Evolutionary conservation across 495 filamentous ascomycete genomes (phyloP).

Genomic region (Podospora pseudoanserina): DNA sequence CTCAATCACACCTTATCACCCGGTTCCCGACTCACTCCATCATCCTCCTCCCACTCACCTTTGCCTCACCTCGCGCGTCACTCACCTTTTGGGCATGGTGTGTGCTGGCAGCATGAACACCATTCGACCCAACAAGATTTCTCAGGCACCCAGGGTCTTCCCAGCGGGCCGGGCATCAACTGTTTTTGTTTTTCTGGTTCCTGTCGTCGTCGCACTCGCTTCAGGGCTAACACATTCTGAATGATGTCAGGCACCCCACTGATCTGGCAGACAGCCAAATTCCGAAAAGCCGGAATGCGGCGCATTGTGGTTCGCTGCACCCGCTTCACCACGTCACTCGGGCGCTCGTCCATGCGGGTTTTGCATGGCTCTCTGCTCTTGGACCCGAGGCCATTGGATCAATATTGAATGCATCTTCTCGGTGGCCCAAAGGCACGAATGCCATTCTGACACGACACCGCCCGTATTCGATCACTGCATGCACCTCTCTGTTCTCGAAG

Average conservation of each 20-base stretch:
- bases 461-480: conserved; percentile 12
- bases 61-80: background rate
- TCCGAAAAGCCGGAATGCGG: conserved; percentile 7
- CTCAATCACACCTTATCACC: background rate
- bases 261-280: conserved; percentile 4
- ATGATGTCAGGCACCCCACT: background rate
- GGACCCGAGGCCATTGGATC: conserved; percentile 13
- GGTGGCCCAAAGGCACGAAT: conserved; percentile 24
- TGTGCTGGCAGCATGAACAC: conserved; percentile 2
- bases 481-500: background rate
- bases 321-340: conserved; percentile 24
- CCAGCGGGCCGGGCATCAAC: conserved; percentile 15
- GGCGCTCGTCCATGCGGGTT: conserved; percentile 23
- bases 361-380: conserved; percentile 18
- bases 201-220: background rate
- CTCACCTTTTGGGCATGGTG: background rate
- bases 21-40: background rate
- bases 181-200: background rate
- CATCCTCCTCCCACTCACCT: background rate
- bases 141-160: background rate
- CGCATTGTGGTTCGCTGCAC: background rate
- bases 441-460: conserved; percentile 28
- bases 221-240: background rate
- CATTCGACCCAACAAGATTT: background rate
- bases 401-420: conserved; percentile 15